Conservation (phyloP, 805 yeast species). For the Yamadazyma nakazawae region DNA sequence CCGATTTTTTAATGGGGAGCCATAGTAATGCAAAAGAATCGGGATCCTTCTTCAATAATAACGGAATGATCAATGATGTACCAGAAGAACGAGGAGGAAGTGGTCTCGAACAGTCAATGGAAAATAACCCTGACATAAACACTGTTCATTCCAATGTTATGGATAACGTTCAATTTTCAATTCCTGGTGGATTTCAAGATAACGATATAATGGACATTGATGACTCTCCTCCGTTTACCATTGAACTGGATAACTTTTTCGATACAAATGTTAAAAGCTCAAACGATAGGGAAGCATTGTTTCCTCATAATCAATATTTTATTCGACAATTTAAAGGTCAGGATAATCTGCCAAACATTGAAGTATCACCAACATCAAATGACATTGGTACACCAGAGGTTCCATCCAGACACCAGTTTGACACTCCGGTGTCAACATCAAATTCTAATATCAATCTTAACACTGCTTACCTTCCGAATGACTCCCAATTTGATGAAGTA, state of each 20-base stretch:
- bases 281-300: constrained; percentile 9
- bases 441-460: constrained; percentile 1
- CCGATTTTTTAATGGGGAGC: neutral
- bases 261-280: constrained; percentile 13
- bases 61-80: neutral
- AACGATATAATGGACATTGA: constrained; percentile 34
- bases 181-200: constrained; percentile 28
- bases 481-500: constrained; percentile 5
- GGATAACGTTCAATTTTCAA: constrained; percentile 1
- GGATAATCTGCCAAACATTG: constrained; percentile 1
- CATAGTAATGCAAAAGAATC: neutral
- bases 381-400: constrained; percentile 2
- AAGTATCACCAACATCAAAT: constrained; percentile 4
- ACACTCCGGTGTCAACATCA: constrained; percentile 8
- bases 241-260: constrained; percentile 29
- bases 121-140: neutral
- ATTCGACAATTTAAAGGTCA: constrained; percentile 2
- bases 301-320: constrained; percentile 14
- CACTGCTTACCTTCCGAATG: neutral
- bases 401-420: neutral
- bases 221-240: constrained; percentile 35
- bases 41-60: neutral
- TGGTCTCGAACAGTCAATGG: no score
- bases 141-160: neutral
- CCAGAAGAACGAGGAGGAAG: neutral